Conservation (phyloP, 495 filamentous ascomycete genomes). For the Penicillium bialowiezense region DNA sequence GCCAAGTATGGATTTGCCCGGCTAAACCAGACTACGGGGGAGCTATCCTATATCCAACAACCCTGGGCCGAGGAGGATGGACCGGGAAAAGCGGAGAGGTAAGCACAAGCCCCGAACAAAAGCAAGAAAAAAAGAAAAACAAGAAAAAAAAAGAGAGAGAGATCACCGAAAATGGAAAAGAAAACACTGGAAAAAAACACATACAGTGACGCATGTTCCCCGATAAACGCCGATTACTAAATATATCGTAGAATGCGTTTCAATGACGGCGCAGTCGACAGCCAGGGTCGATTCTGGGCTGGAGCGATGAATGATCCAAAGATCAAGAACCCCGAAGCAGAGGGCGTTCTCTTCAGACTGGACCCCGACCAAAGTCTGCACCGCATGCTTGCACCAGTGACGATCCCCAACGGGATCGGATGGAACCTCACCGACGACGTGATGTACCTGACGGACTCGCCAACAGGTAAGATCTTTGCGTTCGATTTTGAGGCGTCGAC, state of each 20-base stretch:
- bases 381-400: conserved; percentile 58
- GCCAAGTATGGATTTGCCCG: conserved; percentile 80
- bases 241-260: conserved; percentile 47
- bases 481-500: conserved; percentile 68
- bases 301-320: conserved; percentile 82
- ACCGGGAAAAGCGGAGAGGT: conserved; percentile 46
- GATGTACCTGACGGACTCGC: conserved; percentile 82
- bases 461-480: conserved; percentile 65
- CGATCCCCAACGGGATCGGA: conserved; percentile 85
- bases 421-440: conserved; percentile 69
- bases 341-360: conserved; percentile 61
- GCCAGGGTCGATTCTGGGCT: conserved; percentile 80
- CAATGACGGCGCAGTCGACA: conserved; percentile 84
- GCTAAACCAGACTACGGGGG: conserved; percentile 64
- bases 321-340: conserved; percentile 28
- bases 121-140: neutral
- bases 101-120: conserved; percentile 11
- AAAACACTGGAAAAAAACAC: neutral
- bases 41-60: conserved; percentile 58
- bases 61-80: conserved; percentile 51
- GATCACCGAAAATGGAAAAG: neutral
- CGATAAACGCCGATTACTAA: neutral
- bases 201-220: conserved; percentile 2
- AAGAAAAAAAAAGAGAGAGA: neutral
- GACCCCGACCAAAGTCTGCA: conserved; percentile 60